A percentile compares a stretch with the other conserved stretches of the same genome.
These are phyloP conservation scores for Trametes sanguinea DNA, from an alignment of 768 basidiomycete genomes.

Conservation along the genomic window DNA sequence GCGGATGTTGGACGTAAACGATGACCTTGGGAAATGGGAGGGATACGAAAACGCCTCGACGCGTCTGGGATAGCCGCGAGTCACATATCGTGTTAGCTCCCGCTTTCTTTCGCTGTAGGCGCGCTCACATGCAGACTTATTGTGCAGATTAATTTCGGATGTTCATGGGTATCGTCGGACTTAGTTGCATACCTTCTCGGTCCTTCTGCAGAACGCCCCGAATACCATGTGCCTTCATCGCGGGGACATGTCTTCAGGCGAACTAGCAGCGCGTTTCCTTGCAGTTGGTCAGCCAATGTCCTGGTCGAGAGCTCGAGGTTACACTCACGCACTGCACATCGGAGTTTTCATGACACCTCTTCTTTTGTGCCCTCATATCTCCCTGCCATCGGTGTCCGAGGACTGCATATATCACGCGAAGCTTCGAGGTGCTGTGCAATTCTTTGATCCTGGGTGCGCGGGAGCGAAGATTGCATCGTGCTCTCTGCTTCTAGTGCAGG, in stretches of 20 bases:
- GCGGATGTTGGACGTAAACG: slow-evolving; percentile 55
- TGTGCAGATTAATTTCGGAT: no score
- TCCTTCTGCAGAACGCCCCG: no score
- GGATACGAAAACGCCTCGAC: slow-evolving; percentile 59
- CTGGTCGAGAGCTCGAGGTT: no score
- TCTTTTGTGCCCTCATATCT: neutral
- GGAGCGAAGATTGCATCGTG: neutral
- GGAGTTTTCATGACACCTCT: neutral
- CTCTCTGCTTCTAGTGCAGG: neutral
- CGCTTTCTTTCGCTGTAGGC: neutral
- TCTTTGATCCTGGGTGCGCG: no score
- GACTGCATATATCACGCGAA: neutral
- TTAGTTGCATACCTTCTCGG: no score
- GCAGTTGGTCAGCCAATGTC: neutral
- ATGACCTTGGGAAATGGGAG: slow-evolving; percentile 62
- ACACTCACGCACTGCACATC: neutral
- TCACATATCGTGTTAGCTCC: neutral
- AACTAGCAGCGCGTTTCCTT: no score
- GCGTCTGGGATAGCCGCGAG: slow-evolving; percentile 30
- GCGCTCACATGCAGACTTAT: no score
- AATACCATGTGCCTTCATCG: no score
- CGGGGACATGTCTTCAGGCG: no score
- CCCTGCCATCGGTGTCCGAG: neutral
- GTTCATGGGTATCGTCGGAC: no score
- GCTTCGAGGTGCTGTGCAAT: neutral